Evolutionary conservation across 2,329 filamentous ascomycete genomes (phyloP).

Genomic region (Basipetospora chlamydospora): DNA sequence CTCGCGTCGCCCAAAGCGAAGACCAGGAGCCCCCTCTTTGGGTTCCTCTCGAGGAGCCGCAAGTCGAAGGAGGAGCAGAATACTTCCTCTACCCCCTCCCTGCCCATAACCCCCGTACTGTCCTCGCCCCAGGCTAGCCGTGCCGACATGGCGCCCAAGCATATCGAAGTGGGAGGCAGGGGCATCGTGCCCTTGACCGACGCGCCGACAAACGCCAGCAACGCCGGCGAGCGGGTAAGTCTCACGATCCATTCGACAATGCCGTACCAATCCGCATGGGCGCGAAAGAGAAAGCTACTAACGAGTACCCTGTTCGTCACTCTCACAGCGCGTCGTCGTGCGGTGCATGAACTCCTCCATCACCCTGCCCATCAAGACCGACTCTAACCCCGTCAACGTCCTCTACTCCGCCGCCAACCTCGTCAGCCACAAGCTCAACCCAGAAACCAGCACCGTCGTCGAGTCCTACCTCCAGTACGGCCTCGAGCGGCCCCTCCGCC

Average conservation of each 20-base stretch:
- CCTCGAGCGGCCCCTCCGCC: constrained; percentile 67
- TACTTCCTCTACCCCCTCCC: not conserved
- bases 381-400: constrained; percentile 62
- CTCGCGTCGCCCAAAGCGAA: constrained; percentile 15
- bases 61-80: constrained; percentile 18
- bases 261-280: too few species aligned
- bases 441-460: constrained; percentile 53
- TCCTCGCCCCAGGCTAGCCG: not conserved
- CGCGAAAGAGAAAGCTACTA: not conserved
- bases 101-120: not conserved
- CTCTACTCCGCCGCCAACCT: constrained; percentile 50
- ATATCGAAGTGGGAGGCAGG: constrained; percentile 28
- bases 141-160: not conserved
- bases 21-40: constrained; percentile 24
- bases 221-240: constrained; percentile 61
- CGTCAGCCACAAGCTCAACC: constrained; percentile 49
- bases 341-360: constrained; percentile 57
- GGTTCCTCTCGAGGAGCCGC: constrained; percentile 27
- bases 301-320: constrained; percentile 4
- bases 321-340: constrained; percentile 49
- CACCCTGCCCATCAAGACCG: constrained; percentile 55
- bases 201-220: constrained; percentile 67
- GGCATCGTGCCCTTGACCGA: constrained; percentile 43
- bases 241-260: not conserved
- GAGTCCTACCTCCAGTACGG: constrained; percentile 66